Base-by-base conservation (phyloP, 352 stramenopile genomes). In the Phytophthora uliginosa region DNA sequence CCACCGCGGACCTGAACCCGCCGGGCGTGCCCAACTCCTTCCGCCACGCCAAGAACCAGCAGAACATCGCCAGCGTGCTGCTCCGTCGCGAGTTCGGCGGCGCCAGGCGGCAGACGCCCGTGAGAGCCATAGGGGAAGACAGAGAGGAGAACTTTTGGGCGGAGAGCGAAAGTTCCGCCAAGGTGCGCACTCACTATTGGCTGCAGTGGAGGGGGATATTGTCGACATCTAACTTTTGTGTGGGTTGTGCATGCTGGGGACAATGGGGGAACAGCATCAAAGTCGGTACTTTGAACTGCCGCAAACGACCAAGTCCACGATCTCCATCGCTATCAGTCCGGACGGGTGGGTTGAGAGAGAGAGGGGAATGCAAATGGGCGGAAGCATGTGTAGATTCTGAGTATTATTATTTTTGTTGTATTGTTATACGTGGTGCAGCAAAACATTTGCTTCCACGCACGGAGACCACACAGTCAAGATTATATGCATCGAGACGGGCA, bases 381-480 rank as follows among this genome's bases (percentile, higher is more conserved):
- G 36, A 8, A 31, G 4, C 4, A 8, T n/a, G 36, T 45, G 12
- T 45, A n/a, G 13, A n/a, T 18, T 45, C 36, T 45, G 36, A 45
- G 13, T 45, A 45, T 45, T 45, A 45, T 45, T 45, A 5, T 18
- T 45, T 45, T 45, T 45, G 4, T n/a, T 45, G 36, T 42, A 18
- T 45, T 18, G 36, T 18, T 45, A 18, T 45, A n/a, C 36, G 36
- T 31, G 34, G 15, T 64, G 34, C 63, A 95, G 90, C 53, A 95
- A 95, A 84, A 95, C 85, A 10, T 98, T 99, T 81, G 98, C 98
- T 28, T 99, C 95, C 4, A 99, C 98, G 1, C 98, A 99, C 74
- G 98, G 98, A 40, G 98, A 99, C 79, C 98, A 99, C 78, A 99
- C 97, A 4, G 95, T 99, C 69, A 99, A 99, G 84, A 98, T 99